Conservation (phyloP, 805 yeast species). For the Kuraishia floccosa region DNA sequence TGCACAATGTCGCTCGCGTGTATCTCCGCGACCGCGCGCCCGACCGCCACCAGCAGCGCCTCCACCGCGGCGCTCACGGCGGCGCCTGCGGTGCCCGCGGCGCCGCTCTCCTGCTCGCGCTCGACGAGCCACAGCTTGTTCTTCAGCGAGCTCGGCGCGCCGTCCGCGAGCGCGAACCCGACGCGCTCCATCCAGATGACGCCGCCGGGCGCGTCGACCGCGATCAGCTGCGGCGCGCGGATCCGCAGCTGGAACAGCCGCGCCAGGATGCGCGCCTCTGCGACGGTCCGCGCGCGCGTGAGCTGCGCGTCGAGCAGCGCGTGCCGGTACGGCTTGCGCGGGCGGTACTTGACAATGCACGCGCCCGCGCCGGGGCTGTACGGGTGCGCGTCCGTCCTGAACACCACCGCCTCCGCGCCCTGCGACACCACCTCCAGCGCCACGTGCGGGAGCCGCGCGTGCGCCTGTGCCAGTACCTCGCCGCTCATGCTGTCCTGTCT, state of each 20-base stretch:
- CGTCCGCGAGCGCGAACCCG: constrained; percentile 43
- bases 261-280: constrained; percentile 72
- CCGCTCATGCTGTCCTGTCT: constrained; percentile 49
- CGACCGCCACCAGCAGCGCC: constrained; percentile 40
- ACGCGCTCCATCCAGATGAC: constrained; percentile 81
- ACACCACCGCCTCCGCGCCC: constrained; percentile 87
- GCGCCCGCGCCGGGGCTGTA: constrained; percentile 29
- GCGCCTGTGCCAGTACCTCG: constrained; percentile 30
- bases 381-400: constrained; percentile 54
- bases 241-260: constrained; percentile 45
- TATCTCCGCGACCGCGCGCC: constrained; percentile 54
- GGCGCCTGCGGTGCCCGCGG: constrained; percentile 8
- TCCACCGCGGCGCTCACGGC: constrained; percentile 25
- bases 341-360: constrained; percentile 74
- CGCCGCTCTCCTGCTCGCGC: constrained; percentile 11
- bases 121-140: constrained; percentile 63
- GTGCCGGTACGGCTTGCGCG: constrained; percentile 85
- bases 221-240: constrained; percentile 61
- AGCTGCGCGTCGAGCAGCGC: constrained; percentile 65
- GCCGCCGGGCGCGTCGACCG: constrained; percentile 70
- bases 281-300: constrained; percentile 70
- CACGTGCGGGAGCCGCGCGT: constrained; percentile 31
- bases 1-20: constrained; percentile 77
- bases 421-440: constrained; percentile 55
- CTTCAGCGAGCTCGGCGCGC: constrained; percentile 50